phyloP scores from a whole-genome alignment of 2,329 filamentous ascomycete species.

The Apiospora aurea region DNA sequence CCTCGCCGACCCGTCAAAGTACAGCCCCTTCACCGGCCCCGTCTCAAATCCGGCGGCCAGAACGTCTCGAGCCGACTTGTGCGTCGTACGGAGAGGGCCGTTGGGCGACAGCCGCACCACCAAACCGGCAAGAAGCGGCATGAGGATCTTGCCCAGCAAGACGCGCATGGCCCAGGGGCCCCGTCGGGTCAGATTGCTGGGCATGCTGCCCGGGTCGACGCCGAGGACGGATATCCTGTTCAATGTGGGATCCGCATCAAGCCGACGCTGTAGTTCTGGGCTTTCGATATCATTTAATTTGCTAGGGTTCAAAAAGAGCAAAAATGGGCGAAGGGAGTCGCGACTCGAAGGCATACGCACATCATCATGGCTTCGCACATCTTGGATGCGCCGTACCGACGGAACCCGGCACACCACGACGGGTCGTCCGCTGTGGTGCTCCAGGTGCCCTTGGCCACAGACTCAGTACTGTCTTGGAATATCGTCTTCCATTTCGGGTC shows the following conservation, averaged over 20 bases:
- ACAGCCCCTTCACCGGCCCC: conserved; percentile 18
- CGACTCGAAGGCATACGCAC: conserved; percentile 30
- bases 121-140: conserved; percentile 20
- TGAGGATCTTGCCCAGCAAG: conserved; percentile 21
- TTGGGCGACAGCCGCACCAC: conserved; percentile 25
- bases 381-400: conserved; percentile 40
- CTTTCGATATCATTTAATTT: background rate
- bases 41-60: conserved; percentile 23
- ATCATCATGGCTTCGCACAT: conserved; percentile 40
- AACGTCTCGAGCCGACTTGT: conserved; percentile 22
- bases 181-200: conserved; percentile 29
- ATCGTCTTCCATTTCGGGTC: conserved; percentile 33
- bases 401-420: conserved; percentile 33
- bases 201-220: conserved; percentile 34
- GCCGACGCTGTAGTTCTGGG: conserved; percentile 35
- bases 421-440: conserved; percentile 34
- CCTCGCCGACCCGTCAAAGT: conserved; percentile 28
- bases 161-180: conserved; percentile 32
- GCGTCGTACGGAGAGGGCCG: conserved; percentile 19
- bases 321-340: background rate
- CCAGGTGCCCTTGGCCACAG: conserved; percentile 37
- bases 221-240: conserved; percentile 34
- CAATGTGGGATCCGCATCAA: conserved; percentile 28
- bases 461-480: conserved; percentile 30
- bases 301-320: background rate